Conservation (phyloP, 1,284 basidiomycete species). For the Austroboletus niveus region DNA sequence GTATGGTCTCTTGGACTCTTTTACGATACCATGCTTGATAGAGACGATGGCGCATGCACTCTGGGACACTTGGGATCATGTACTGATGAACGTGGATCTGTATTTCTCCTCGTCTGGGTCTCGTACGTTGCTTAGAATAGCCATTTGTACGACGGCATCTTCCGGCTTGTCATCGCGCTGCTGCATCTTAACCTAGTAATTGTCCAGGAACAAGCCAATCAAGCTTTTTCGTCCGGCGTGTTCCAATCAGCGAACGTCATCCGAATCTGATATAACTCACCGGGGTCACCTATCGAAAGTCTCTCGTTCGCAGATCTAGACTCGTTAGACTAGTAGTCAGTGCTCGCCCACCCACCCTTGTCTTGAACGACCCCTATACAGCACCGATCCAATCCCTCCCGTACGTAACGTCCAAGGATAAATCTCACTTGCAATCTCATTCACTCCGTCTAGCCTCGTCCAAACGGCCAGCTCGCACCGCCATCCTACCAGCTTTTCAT, state of each 20-base stretch:
- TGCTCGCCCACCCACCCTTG: slow-evolving; percentile 11
- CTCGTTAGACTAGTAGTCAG: not conserved
- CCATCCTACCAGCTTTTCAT: slow-evolving; percentile 5
- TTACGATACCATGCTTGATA: slow-evolving; percentile 20
- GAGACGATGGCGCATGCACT: slow-evolving; percentile 8
- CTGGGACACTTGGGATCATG: slow-evolving; percentile 20
- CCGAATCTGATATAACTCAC: slow-evolving; percentile 18
- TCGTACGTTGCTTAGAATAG: slow-evolving; percentile 8
- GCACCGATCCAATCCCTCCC: not conserved
- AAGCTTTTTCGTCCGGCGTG: not conserved
- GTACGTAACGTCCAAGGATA: slow-evolving; percentile 1
- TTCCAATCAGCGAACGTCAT: slow-evolving; percentile 13
- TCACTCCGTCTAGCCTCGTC: not conserved
- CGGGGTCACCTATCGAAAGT: slow-evolving; percentile 1
- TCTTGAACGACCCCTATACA: slow-evolving; percentile 3
- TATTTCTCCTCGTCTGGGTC: slow-evolving; percentile 20
- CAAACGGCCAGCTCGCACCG: not conserved
- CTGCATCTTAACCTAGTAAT: slow-evolving; percentile 19
- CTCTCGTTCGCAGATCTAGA: slow-evolving; percentile 7
- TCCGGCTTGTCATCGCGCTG: slow-evolving; percentile 12
- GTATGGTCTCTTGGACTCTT: slow-evolving; percentile 3
- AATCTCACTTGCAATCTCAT: not conserved
- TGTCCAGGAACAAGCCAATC: slow-evolving; percentile 4
- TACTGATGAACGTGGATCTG: slow-evolving; percentile 18
- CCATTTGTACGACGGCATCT: slow-evolving; percentile 11